Evolutionary conservation across 495 filamentous ascomycete genomes (phyloP).

Genomic region (Patellaria atrata): DNA sequence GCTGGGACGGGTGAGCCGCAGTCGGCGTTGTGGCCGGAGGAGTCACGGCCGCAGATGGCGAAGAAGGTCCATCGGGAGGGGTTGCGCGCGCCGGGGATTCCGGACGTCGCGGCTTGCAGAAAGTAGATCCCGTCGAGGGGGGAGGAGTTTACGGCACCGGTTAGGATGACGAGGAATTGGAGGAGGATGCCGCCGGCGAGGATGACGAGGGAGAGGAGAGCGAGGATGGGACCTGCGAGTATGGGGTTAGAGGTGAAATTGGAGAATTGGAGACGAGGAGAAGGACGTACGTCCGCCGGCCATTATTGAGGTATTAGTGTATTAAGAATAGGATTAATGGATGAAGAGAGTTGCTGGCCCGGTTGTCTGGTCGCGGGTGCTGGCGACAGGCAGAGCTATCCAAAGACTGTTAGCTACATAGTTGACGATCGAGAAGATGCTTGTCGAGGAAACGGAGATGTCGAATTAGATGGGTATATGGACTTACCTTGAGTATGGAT

Average conservation of each 20-base stretch:
- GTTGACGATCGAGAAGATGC: too few species aligned
- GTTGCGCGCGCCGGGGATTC: slow-evolving; percentile 41
- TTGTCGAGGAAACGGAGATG: too few species aligned
- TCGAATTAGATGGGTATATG: too few species aligned
- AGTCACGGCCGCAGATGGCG: slow-evolving; percentile 45
- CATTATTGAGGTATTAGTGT: too few species aligned
- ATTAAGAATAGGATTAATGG: too few species aligned
- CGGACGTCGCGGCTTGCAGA: slow-evolving; percentile 56
- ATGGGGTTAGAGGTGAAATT: slow-evolving; percentile 1
- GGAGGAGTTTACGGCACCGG: slow-evolving; percentile 40
- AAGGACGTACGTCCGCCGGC: slow-evolving; percentile 3
- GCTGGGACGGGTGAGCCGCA: slow-evolving; percentile 43
- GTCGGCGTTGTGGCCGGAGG: slow-evolving; percentile 37
- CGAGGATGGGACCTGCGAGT: slow-evolving; percentile 27
- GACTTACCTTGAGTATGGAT: too few species aligned
- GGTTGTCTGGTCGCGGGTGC: too few species aligned
- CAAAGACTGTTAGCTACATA: too few species aligned
- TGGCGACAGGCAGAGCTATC: too few species aligned
- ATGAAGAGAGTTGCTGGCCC: too few species aligned
- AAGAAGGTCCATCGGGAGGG: slow-evolving; percentile 80
- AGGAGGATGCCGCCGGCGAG: slow-evolving; percentile 59
- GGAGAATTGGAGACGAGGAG: neutral
- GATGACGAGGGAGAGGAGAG: slow-evolving; percentile 55
- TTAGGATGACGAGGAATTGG: slow-evolving; percentile 69
- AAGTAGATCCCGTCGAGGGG: slow-evolving; percentile 70